These are phyloP conservation scores for Penicillium paneum DNA, from an alignment of 2,329 filamentous ascomycete species.

Conservation along the genomic window DNA sequence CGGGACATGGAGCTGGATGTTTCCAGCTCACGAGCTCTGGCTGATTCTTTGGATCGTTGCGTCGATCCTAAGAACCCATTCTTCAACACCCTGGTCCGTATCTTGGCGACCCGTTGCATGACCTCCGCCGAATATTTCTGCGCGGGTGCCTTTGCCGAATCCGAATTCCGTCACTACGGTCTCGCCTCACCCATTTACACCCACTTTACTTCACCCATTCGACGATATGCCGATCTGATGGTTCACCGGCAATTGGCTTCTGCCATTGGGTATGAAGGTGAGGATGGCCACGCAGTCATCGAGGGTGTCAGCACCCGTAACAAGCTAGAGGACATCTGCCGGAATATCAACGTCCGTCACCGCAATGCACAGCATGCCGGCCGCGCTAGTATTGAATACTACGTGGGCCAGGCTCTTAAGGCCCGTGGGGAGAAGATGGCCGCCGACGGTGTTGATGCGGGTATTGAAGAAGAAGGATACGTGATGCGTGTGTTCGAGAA, in stretches of 20 bases:
- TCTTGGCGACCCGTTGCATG: conserved; percentile 98
- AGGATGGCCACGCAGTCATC: conserved; percentile 63
- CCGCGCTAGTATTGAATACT: conserved; percentile 92
- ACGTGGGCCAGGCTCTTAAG: conserved; percentile 93
- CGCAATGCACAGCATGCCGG: conserved; percentile 96
- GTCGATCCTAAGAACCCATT: conserved; percentile 78
- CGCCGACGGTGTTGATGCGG: conserved; percentile 33
- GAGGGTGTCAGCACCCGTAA: conserved; percentile 74
- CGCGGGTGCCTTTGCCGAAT: conserved; percentile 85
- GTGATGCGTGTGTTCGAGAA: conserved; percentile 98
- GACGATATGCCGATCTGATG: conserved; percentile 93
- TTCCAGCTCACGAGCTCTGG: conserved; percentile 87
- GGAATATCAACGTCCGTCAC: conserved; percentile 96
- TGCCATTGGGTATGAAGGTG: conserved; percentile 77
- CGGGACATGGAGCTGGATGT: conserved; percentile 73
- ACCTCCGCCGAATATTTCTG: conserved; percentile 98
- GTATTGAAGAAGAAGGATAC: conserved; percentile 81
- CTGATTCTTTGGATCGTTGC: conserved; percentile 85
- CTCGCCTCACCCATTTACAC: conserved; percentile 97
- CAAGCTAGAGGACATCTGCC: conserved; percentile 89
- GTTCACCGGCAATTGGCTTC: conserved; percentile 93
- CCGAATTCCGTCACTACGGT: conserved; percentile 95
- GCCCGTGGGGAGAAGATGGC: conserved; percentile 55
- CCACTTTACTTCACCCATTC: conserved; percentile 96
- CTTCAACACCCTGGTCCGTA: conserved; percentile 97